These are phyloP conservation scores for Naganishia albida DNA, from an alignment of 1,284 basidiomycete species.

Conservation along the genomic window DNA sequence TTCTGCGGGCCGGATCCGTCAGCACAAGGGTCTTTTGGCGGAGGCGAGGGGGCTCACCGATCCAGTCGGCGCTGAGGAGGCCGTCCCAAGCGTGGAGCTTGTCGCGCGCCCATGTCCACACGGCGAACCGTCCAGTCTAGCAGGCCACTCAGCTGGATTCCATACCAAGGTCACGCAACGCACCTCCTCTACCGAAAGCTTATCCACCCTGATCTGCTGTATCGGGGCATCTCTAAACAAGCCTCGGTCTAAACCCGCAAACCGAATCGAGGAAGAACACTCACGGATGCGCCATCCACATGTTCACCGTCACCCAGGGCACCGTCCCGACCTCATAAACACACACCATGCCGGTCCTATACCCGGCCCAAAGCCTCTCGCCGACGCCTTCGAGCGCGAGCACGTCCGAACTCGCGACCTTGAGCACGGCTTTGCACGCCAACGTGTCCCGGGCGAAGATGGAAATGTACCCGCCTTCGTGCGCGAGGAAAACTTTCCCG, in stretches of 20 bases:
- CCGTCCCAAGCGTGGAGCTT: slow-evolving; percentile 89
- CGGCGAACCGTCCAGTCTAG: slow-evolving; percentile 61
- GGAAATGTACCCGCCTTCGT: slow-evolving; percentile 85
- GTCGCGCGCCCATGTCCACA: slow-evolving; percentile 77
- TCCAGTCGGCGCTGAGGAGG: slow-evolving; percentile 77
- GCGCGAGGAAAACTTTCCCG: slow-evolving; percentile 76
- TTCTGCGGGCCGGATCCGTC: slow-evolving; percentile 57
- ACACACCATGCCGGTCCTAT: slow-evolving; percentile 76
- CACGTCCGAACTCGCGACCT: slow-evolving; percentile 76
- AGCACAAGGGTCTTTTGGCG: neutral
- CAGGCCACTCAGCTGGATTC: neutral
- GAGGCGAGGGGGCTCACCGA: slow-evolving; percentile 62
- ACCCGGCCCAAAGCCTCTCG: slow-evolving; percentile 79
- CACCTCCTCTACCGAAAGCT: slow-evolving; percentile 66
- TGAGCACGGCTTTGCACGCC: slow-evolving; percentile 56
- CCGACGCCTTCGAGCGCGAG: slow-evolving; percentile 77
- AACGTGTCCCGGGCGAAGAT: slow-evolving; percentile 63
- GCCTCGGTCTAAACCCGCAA: neutral
- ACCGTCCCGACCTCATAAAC: slow-evolving; percentile 69
- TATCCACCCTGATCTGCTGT: slow-evolving; percentile 69
- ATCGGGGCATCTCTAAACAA: slow-evolving; percentile 66
- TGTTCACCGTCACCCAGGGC: slow-evolving; percentile 86
- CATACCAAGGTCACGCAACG: slow-evolving; percentile 38
- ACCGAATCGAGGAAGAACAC: slow-evolving; percentile 30
- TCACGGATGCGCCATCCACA: slow-evolving; percentile 77